These are phyloP conservation scores for Ceratorhiza oryzae-sativae DNA, from an alignment of 1,284 basidiomycete genomes.

Conservation along the genomic window DNA sequence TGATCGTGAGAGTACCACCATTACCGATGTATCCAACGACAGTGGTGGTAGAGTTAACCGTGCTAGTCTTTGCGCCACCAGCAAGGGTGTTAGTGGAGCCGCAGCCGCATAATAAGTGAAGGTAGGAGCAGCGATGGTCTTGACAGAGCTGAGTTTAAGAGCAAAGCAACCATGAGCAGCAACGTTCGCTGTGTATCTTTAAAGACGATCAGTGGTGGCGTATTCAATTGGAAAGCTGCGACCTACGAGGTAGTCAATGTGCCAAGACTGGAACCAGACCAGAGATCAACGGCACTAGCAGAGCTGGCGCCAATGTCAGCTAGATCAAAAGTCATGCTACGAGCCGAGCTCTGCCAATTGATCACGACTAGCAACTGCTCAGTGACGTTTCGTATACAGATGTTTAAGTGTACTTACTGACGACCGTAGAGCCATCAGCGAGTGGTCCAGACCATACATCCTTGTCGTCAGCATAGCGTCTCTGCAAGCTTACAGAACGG, in stretches of 20 bases:
- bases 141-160: conserved; percentile 53
- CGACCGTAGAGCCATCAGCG: conserved; percentile 59
- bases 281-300: conserved; percentile 54
- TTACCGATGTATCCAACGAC: conserved; percentile 57
- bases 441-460: conserved; percentile 61
- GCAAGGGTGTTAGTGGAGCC: conserved; percentile 52
- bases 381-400: not conserved
- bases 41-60: conserved; percentile 53
- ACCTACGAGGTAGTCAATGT: conserved; percentile 53
- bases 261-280: conserved; percentile 54
- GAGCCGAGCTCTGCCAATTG: conserved; percentile 54
- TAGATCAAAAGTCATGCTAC: conserved; percentile 55
- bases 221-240: not conserved
- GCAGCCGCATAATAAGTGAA: conserved; percentile 56
- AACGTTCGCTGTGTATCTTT: conserved; percentile 53
- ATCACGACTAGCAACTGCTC: conserved; percentile 52
- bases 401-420: conserved; percentile 49
- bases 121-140: conserved; percentile 47
- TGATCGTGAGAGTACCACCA: conserved; percentile 56
- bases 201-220: conserved; percentile 2
- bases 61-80: conserved; percentile 54
- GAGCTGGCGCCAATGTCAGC: conserved; percentile 55
- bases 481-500: conserved; percentile 57
- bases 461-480: conserved; percentile 59
- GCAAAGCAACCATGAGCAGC: conserved; percentile 55